Conservation (phyloP, 441 rosid genomes). For the Pelargonium cotyledonis region DNA sequence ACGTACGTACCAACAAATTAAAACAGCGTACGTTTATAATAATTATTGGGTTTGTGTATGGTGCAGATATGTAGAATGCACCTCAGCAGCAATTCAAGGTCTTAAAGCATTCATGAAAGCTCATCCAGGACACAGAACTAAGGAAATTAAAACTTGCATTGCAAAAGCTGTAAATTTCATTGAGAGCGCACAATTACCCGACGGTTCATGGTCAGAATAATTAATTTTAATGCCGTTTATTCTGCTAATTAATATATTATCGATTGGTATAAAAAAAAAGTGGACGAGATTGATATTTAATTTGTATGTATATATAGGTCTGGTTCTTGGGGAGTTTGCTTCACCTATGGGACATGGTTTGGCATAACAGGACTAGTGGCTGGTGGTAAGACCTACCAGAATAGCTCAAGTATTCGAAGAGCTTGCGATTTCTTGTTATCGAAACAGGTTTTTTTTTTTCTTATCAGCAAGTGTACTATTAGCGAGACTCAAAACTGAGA, state of each 20-base stretch:
- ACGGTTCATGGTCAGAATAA: constrained; percentile 82
- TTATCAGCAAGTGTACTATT: too few species aligned
- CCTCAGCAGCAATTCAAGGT: constrained; percentile 70
- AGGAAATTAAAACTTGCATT: constrained; percentile 52
- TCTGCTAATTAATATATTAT: too few species aligned
- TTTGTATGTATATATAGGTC: constrained; percentile 41
- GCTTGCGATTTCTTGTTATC: constrained; percentile 65
- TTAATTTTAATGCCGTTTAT: too few species aligned
- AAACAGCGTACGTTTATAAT: too few species aligned
- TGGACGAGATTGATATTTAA: too few species aligned
- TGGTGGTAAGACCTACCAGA: constrained; percentile 54
- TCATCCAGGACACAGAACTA: constrained; percentile 48
- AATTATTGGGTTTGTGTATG: background rate
- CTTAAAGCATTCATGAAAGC: constrained; percentile 45
- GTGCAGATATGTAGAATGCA: constrained; percentile 63
- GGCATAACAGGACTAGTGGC: constrained; percentile 77
- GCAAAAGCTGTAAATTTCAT: constrained; percentile 44
- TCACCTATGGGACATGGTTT: constrained; percentile 85
- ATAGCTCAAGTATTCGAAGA: constrained; percentile 36
- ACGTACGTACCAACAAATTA: background rate
- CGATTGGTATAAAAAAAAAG: too few species aligned
- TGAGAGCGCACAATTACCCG: constrained; percentile 48
- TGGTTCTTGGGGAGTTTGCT: constrained; percentile 97
- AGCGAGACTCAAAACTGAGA: too few species aligned
- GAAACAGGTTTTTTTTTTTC: too few species aligned